phyloP scores from a whole-genome alignment of 2,329 filamentous ascomycete species.

The Neocatenulostroma microsporum region DNA sequence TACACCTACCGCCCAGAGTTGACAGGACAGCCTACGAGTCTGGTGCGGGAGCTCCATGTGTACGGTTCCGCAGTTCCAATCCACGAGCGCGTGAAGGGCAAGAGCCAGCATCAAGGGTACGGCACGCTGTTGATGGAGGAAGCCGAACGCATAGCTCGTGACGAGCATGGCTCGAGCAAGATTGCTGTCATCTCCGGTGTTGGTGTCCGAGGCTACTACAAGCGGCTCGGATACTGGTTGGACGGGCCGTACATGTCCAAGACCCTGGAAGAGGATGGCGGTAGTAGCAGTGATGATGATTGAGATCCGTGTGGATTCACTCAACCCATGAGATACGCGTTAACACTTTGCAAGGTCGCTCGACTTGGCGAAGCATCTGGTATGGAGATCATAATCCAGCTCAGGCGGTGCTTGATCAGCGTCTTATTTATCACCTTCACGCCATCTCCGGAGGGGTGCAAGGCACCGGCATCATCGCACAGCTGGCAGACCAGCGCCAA shows the following conservation, averaged over 20 bases:
- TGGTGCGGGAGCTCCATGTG: constrained; percentile 91
- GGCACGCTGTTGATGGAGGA: constrained; percentile 97
- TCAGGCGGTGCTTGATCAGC: constrained; percentile 66
- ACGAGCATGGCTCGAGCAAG: constrained; percentile 90
- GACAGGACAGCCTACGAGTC: constrained; percentile 73
- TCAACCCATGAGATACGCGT: constrained; percentile 69
- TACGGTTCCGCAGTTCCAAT: constrained; percentile 97
- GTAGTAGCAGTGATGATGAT: constrained; percentile 22
- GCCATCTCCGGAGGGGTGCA: constrained; percentile 1
- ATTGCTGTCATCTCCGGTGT: constrained; percentile 98
- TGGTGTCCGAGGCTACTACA: constrained; percentile 91
- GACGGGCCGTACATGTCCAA: constrained; percentile 69
- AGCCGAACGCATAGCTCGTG: constrained; percentile 85
- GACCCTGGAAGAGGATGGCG: constrained; percentile 25
- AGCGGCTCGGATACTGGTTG: constrained; percentile 82
- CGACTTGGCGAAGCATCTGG: constrained; percentile 77
- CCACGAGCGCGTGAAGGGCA: constrained; percentile 86
- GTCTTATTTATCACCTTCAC: constrained; percentile 55
- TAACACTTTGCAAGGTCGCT: constrained; percentile 81
- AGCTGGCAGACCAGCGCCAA: constrained; percentile 69
- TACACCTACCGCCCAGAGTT: constrained; percentile 91
- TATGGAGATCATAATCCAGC: constrained; percentile 72
- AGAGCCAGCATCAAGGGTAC: constrained; percentile 98
- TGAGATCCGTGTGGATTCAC: too few species aligned
- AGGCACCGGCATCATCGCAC: constrained; percentile 55